phyloP scores from a whole-genome alignment of 164 flowering plant genomes.

The Macadamia integrifolia region DNA sequence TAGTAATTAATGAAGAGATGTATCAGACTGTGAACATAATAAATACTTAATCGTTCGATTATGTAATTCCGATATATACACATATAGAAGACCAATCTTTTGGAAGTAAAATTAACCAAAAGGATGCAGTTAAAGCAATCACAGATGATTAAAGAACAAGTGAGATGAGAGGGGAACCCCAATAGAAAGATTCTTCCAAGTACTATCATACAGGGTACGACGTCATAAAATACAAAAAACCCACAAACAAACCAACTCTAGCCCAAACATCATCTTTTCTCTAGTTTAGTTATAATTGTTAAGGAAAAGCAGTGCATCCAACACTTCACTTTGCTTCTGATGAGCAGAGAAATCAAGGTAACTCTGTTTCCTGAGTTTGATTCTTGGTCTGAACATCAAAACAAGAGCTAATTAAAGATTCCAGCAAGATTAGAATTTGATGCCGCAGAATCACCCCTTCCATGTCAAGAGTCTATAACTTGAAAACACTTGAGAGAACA shows the following conservation, averaged over 20 bases:
- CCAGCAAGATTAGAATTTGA: too few species aligned
- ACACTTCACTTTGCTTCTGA: not conserved
- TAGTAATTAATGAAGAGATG: not conserved
- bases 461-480: too few species aligned
- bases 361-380: too few species aligned
- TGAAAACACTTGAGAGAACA: too few species aligned
- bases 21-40: not conserved
- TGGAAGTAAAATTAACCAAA: not conserved
- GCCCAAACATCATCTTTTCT: too few species aligned
- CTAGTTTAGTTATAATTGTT: not conserved
- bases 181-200: not conserved
- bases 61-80: not conserved
- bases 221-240: not conserved
- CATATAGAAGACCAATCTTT: not conserved
- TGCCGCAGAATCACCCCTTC: too few species aligned
- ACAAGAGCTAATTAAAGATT: too few species aligned
- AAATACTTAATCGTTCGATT: not conserved
- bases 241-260: too few species aligned
- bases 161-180: too few species aligned
- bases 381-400: too few species aligned
- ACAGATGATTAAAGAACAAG: too few species aligned
- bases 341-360: too few species aligned
- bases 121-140: not conserved
- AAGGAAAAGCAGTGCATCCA: not conserved
- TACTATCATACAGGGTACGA: not conserved